Base-by-base conservation (phyloP, 176 grass and related monocot genomes). In the Melocanna baccifera region DNA sequence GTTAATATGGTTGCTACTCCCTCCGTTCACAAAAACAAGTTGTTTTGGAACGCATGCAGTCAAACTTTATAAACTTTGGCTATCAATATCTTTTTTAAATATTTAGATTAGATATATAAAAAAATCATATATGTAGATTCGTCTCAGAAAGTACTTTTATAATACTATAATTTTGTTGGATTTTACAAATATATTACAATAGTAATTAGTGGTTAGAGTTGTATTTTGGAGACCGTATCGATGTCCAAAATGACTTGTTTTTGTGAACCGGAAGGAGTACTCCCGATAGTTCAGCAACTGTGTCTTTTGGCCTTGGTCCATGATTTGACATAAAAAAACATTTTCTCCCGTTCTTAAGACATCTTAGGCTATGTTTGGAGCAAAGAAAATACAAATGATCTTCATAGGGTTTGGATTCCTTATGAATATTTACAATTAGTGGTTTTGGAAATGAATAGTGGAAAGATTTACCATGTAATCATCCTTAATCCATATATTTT, bases 231-330 rank as follows among this genome's bases (percentile, higher is more conserved):
- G 32, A 34, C 32, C 3, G 32, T 34, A 3, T 34, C 0, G 32
- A 34, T 34, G 32, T 34, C 32, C 32, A 34, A 34, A 34, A 34
- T 34, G 32, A 34, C 32, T 34, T 34, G 32, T 34, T 34, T 34
- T 34, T 34, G 32, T 34, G 32, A 34, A 34, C 32, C 3, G 3
- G 32, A 34, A 3, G 32, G 32, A 34, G 32, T 76, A 48, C 29
- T 78, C 66, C 6, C 57, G 67, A 65, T 83, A 48, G 32, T 83
- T 83, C 34, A 32, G 18, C 83, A 78, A 23, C 53, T 16, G 8
- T 73, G 6, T 56, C 59, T 71, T 83, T 66, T 19, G 40, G 41
- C 62, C 19, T 62, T 63, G 50, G 71, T 29, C 51, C 82, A 30
- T 80, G 62, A 41, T 39, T 84, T 84, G 12, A 13, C 58, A 57